Percentiles rank a stretch among this genome's conserved stretches.
These are phyloP conservation scores for Ophiocordyceps camponoti-floridani DNA, from an alignment of 2,329 filamentous ascomycete genomes.

Conservation along the genomic window DNA sequence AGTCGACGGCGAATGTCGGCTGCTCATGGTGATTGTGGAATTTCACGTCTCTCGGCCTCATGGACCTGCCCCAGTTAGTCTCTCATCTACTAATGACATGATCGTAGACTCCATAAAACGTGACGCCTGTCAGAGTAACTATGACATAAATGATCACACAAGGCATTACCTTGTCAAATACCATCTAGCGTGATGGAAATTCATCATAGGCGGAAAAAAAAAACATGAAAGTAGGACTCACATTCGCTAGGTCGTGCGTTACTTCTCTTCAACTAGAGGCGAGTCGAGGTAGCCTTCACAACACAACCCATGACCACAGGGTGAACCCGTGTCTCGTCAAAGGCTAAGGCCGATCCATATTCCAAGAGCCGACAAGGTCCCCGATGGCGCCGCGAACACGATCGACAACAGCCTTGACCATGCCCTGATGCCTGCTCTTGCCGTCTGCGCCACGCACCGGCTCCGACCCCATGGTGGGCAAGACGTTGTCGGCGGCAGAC, in stretches of 20 bases:
- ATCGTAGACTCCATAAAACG: background rate
- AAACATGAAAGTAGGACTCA: background rate
- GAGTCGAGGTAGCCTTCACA: background rate
- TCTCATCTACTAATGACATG: background rate
- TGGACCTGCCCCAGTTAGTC: background rate
- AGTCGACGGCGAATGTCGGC: no score
- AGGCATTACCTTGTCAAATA: conserved; percentile 22
- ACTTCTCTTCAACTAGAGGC: background rate
- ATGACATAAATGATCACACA: conserved; percentile 15
- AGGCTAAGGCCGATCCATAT: conserved; percentile 6
- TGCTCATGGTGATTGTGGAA: no score
- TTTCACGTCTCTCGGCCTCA: no score
- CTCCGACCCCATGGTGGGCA: conserved; percentile 73
- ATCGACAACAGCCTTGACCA: conserved; percentile 49
- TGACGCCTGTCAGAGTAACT: conserved; percentile 13
- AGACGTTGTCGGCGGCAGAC: conserved; percentile 83
- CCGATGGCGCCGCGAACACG: conserved; percentile 33
- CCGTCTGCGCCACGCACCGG: conserved; percentile 26
- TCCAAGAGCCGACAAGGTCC: conserved; percentile 17
- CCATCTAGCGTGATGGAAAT: conserved; percentile 25
- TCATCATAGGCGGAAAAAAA: conserved; percentile 19
- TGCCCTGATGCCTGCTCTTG: conserved; percentile 39
- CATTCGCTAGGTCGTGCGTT: conserved; percentile 1
- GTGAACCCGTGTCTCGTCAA: background rate
- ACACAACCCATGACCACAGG: no score